Evolutionary conservation across 495 filamentous ascomycete genomes (phyloP), one percentile per base, ranked within the genome.

Genomic region (Neurospora sp.): DNA sequence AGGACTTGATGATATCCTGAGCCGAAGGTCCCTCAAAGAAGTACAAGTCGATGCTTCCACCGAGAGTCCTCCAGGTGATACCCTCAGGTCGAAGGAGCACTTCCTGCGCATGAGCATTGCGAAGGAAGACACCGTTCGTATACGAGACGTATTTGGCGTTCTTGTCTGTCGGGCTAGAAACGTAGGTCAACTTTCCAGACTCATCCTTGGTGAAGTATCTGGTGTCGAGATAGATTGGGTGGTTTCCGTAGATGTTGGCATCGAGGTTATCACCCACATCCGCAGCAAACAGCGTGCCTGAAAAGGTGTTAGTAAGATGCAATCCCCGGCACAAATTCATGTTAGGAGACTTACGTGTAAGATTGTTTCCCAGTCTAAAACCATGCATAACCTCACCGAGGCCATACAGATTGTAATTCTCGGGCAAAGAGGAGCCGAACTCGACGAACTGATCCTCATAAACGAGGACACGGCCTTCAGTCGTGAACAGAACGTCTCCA

Each of bases 381-480:
- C 89, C 84, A 73, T 95, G 92, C 9, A 89, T 91, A 68, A 92
- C 89, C 80, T 97, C 94, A 16, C 94, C 94, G 10, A 97, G 83
- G 4, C 94, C 94, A 76, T 97, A 97, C 8, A 97, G 81, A 73
- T 93, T 89, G 14, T 93, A 93, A 68, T 89, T 84, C 35, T 90
- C 83, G 2, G 92, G 93, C 8, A 96, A 83, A 73, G 85, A 82
- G 9, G 92, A 94, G 16, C 85, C 87, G 41, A 97, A 87, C 16
- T 92, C 89, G 59, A 96, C 83, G 77, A 94, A 97, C 81, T 97
- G 93, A 53, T 88, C 86, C 78, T 97, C 91, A 75, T 92, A 97
- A 20, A 97, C 83, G 22, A 97, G 83, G 20, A 84, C 77, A 10
- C 83, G 86, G 0, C 86, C 91, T n/a, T 88, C 83, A 4, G 93